These are phyloP conservation scores for Tulasnella sp. DNA, from an alignment of 768 basidiomycete species.

Conservation along the genomic window DNA sequence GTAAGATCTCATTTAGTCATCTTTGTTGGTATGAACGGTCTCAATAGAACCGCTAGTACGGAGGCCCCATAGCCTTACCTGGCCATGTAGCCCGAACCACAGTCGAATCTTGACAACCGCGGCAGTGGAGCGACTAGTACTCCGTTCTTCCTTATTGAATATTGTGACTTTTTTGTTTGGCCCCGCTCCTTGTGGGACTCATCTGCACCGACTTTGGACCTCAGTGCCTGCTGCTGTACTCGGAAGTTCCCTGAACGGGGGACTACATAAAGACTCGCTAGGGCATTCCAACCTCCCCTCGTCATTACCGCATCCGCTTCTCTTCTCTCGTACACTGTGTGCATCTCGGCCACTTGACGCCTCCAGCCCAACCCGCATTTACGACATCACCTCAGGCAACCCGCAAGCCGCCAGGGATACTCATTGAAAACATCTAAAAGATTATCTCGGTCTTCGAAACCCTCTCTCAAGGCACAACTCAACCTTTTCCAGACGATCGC, in stretches of 20 bases:
- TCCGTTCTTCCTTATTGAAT: neutral
- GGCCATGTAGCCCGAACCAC: neutral
- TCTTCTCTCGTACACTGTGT: neutral
- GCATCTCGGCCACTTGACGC: neutral
- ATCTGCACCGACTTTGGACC: conserved; percentile 5
- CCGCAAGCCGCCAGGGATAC: neutral
- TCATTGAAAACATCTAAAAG: neutral
- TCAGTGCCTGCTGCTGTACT: neutral
- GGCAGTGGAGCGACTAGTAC: neutral
- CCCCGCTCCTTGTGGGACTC: neutral
- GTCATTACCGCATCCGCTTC: neutral
- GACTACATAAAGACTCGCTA: neutral
- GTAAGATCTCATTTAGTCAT: neutral
- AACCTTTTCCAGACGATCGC: neutral
- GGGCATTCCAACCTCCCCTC: neutral
- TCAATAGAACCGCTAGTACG: neutral
- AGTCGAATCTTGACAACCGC: neutral
- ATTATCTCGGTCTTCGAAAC: neutral
- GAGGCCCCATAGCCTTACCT: conserved; percentile 11
- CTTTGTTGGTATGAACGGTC: neutral
- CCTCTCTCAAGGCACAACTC: neutral
- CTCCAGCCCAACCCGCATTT: neutral
- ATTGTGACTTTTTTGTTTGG: conserved; percentile 10
- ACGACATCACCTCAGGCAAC: neutral
- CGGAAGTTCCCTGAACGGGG: neutral